A percentile compares a stretch with the other conserved stretches of the same genome.
phyloP scores from a whole-genome alignment of 2,329 filamentous ascomycete genomes.

The Aureobasidium sp. region DNA sequence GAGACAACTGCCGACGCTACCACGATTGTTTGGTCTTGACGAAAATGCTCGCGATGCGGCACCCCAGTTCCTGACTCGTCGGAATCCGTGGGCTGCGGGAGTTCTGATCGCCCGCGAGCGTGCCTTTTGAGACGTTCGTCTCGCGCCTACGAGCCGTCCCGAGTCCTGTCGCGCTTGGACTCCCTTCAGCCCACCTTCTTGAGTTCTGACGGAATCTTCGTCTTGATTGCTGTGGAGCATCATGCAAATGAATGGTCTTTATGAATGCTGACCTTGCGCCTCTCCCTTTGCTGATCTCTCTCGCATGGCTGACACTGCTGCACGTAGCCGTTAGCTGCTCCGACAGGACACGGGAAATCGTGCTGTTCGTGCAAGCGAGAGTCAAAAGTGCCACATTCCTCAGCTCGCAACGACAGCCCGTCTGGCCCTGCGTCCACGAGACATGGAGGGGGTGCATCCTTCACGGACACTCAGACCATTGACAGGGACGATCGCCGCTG shows the following conservation, averaged over 20 bases:
- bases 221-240: not conserved
- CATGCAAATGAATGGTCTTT: not conserved
- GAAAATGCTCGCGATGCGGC: slow-evolving; percentile 2
- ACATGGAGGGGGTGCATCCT: not conserved
- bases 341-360: not conserved
- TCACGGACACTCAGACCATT: not conserved
- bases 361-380: not conserved
- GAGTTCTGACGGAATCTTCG: not conserved
- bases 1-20: not conserved
- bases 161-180: slow-evolving; percentile 8
- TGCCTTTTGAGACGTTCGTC: slow-evolving; percentile 1
- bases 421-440: slow-evolving; percentile 3
- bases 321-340: not conserved
- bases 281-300: not conserved
- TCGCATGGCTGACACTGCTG: not conserved
- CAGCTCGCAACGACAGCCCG: not conserved
- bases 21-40: not conserved
- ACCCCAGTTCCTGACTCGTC: slow-evolving; percentile 4
- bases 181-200: not conserved
- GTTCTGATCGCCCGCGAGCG: not conserved
- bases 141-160: slow-evolving; percentile 5
- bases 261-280: not conserved
- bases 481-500: slow-evolving; percentile 13
- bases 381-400: slow-evolving; percentile 7
- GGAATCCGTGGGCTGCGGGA: slow-evolving; percentile 6